Conservation (phyloP, 257 asterid species). For the Jacaranda copaia region DNA sequence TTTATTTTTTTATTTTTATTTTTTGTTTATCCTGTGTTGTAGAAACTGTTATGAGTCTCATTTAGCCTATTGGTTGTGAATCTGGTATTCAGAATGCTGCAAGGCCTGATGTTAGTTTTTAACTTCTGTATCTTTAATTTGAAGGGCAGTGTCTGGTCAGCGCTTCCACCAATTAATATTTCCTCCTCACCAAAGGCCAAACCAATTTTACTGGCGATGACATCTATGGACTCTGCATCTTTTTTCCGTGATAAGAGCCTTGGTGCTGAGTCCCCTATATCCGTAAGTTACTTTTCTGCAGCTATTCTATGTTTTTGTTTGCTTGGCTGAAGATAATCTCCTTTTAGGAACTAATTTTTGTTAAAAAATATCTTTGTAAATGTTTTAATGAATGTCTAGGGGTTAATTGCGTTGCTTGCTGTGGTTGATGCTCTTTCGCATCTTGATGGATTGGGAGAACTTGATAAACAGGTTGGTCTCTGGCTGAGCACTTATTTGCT, state of each 20-base stretch:
- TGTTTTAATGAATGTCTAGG: constrained; percentile 53
- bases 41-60: constrained; percentile 16
- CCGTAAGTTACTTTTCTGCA: constrained; percentile 63
- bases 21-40: constrained; percentile 15
- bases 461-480: constrained; percentile 78
- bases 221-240: constrained; percentile 97
- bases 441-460: constrained; percentile 63
- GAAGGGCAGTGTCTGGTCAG: constrained; percentile 99
- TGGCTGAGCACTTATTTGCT: constrained; percentile 15
- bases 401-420: constrained; percentile 89
- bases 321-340: constrained; percentile 25
- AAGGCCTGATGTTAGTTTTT: constrained; percentile 43
- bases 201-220: constrained; percentile 69
- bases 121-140: constrained; percentile 56
- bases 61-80: constrained; percentile 21
- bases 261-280: constrained; percentile 97
- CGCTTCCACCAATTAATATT: constrained; percentile 79
- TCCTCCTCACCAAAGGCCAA: constrained; percentile 61
- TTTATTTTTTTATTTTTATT: too few species aligned
- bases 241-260: constrained; percentile 92
- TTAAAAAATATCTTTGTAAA: constrained; percentile 18
- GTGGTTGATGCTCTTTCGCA: constrained; percentile 91
- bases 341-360: constrained; percentile 6
- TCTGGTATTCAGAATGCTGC: constrained; percentile 32
- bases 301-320: constrained; percentile 18